phyloP scores from a whole-genome alignment of 805 yeast species.

The Nakazawaea molendinolei region DNA sequence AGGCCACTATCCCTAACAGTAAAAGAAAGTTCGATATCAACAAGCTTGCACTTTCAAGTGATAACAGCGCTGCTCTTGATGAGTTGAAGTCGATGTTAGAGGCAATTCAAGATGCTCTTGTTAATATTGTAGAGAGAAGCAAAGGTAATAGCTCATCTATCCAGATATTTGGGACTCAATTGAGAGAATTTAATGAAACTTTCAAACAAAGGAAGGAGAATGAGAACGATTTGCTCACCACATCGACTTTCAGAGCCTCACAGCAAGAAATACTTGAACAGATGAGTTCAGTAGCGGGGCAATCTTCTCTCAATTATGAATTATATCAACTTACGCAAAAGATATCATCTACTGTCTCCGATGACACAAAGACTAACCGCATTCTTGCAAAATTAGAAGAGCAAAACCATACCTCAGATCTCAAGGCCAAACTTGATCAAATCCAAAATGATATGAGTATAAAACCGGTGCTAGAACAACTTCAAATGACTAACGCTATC shows the following conservation, averaged over 20 bases:
- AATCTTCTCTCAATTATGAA: too few species aligned
- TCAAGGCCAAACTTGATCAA: background rate
- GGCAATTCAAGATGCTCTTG: conserved; percentile 9
- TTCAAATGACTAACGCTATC: background rate
- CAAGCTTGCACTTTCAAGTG: conserved; percentile 3
- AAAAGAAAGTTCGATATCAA: conserved; percentile 12
- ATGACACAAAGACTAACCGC: too few species aligned
- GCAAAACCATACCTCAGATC: background rate
- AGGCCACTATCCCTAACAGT: conserved; percentile 10
- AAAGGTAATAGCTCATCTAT: conserved; percentile 10
- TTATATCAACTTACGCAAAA: too few species aligned
- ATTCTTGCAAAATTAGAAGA: too few species aligned
- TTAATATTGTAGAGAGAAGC: conserved; percentile 11
- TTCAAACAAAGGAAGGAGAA: conserved; percentile 8
- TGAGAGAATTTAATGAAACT: conserved; percentile 10
- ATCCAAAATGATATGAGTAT: background rate
- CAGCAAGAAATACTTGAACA: background rate
- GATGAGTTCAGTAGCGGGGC: too few species aligned
- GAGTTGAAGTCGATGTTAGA: conserved; percentile 12
- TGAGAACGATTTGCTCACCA: conserved; percentile 10
- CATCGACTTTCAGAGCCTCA: background rate
- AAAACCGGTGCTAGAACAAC: conserved; percentile 1
- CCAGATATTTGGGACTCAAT: conserved; percentile 7
- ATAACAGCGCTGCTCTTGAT: conserved; percentile 4
- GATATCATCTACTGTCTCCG: too few species aligned